Conservation (phyloP, 345 rosid genomes). For the Dimocarpus longan region DNA sequence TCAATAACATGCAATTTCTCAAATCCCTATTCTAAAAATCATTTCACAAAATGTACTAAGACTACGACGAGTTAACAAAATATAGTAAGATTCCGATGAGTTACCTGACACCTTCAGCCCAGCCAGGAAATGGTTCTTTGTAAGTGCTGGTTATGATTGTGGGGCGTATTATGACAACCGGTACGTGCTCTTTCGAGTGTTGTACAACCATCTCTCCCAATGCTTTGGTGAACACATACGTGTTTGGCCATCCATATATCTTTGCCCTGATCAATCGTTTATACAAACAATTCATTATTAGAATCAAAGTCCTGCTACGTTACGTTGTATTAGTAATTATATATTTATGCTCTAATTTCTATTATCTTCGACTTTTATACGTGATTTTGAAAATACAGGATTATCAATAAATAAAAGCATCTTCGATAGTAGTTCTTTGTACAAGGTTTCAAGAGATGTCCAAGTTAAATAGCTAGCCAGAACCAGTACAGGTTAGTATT, state of each 20-base stretch:
- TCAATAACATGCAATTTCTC: background rate
- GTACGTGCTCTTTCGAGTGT: constrained; percentile 42
- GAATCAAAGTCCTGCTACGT: too few relatives aligned
- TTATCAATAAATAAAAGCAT: too few relatives aligned
- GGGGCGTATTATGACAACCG: constrained; percentile 66
- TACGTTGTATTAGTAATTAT: too few relatives aligned
- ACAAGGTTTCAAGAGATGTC: background rate
- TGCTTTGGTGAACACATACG: constrained; percentile 90
- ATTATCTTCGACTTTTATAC: too few relatives aligned
- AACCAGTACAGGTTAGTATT: too few relatives aligned
- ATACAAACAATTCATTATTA: too few relatives aligned
- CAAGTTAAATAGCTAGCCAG: background rate
- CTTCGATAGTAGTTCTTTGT: too few relatives aligned
- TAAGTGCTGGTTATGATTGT: constrained; percentile 71
- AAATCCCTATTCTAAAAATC: background rate
- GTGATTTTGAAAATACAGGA: too few relatives aligned
- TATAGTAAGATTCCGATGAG: background rate
- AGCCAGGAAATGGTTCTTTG: constrained; percentile 80
- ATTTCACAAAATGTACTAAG: too few relatives aligned
- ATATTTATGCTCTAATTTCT: background rate
- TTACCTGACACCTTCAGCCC: constrained; percentile 82
- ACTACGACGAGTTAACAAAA: too few relatives aligned
- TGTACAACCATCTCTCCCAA: constrained; percentile 80
- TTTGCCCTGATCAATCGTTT: constrained; percentile 51
- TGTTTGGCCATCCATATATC: constrained; percentile 78